These are phyloP conservation scores for Aspergillus kassunensis DNA, from an alignment of 495 filamentous ascomycete species.

Conservation along the genomic window DNA sequence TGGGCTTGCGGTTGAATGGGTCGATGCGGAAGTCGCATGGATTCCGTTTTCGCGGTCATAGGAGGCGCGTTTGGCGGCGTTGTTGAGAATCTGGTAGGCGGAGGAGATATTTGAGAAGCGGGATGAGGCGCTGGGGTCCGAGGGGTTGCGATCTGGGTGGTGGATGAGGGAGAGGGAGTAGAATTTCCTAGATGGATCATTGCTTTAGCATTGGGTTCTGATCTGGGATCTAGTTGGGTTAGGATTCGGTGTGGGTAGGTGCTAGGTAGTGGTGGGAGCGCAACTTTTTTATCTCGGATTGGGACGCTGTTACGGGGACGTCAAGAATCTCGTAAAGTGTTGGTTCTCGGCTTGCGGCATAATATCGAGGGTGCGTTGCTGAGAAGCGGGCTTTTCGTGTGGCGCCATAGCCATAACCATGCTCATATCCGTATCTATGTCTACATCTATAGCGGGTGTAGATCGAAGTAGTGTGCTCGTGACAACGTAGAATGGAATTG, in stretches of 20 bases:
- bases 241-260: not conserved
- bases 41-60: conserved; percentile 72
- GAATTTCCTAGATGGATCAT: conserved; percentile 54
- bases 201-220: not conserved
- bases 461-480: not conserved
- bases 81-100: conserved; percentile 76
- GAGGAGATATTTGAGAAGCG: conserved; percentile 84
- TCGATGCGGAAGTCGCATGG: conserved; percentile 23
- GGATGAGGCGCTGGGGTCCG: conserved; percentile 63
- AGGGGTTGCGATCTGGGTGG: conserved; percentile 89
- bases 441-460: not conserved
- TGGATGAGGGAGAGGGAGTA: conserved; percentile 86
- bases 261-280: not conserved
- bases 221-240: not conserved
- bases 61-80: conserved; percentile 62
- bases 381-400: conserved; percentile 31
- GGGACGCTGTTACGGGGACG: conserved; percentile 61
- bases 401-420: not conserved
- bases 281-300: conserved; percentile 80
- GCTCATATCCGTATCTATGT: not conserved
- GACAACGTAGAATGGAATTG: not conserved
- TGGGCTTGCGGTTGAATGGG: conserved; percentile 23
- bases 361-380: conserved; percentile 26
- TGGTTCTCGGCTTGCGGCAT: conserved; percentile 41
- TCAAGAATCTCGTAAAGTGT: conserved; percentile 79